Evolutionary conservation across 1,284 basidiomycete species (phyloP), one percentile per base, ranked within the genome.

Genomic region (Ustilago shanxiensis): DNA sequence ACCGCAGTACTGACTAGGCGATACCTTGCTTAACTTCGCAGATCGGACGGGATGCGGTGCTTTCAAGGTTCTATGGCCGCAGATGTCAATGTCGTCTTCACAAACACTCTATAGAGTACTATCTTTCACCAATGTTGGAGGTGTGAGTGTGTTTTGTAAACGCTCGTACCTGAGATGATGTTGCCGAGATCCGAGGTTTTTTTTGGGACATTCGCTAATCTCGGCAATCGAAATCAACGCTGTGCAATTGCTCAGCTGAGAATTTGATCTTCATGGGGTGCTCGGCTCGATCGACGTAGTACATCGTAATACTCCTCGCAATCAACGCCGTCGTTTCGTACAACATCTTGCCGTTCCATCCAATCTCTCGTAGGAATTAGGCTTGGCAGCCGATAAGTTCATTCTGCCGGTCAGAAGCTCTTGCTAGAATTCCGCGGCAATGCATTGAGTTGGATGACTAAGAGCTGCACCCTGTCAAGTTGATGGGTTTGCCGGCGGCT

Each of bases 1-100:
- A 91, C 91, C 90, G 88, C 91, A 91, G 91, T 92, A 92, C 91
- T 92, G 90, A 91, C 91, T 91, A 87, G 89, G 90, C 90, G 89
- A 90, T 90, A 91, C 90, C 89, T 89, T 88, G 90, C 89, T 92
- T 92, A 90, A 91, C 90, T 91, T 89, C 90, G 89, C 90, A 91
- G 90, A 91, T 91, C 90, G 86, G 91, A 91, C 90, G 89, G 91
- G 91, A 91, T 91, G 90, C 90, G 89, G 90, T 91, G 90, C 89
- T 91, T 91, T 91, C 90, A 89, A 88, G 89, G 90, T 90, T 90
- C 90, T 91, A 90, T 91, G 90, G 90, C 90, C 90, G 88, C 90
- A 90, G 90, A 91, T 91, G 31, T 45, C 47, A 14, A 8, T 47
- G 8, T 22, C n/a, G 10, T 47, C 44, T n/a, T n/a, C n/a, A n/a